Conservation (phyloP, 257 asterid species). For the Fraxinus excelsior region DNA sequence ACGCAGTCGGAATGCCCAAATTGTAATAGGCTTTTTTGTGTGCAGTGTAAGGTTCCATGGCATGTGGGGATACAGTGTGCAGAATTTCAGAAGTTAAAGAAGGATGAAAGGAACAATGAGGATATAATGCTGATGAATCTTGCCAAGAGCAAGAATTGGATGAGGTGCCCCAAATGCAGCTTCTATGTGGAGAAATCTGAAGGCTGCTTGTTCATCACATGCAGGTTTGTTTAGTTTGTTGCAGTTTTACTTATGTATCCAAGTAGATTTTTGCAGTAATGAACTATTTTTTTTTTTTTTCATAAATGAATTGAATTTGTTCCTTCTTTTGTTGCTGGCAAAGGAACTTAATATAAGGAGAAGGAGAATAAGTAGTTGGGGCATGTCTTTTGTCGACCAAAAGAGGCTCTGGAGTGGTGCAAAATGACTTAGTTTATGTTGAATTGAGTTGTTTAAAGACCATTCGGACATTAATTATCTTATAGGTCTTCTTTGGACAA, state of each 20-base stretch:
- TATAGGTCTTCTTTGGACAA: background rate
- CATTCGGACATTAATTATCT: background rate
- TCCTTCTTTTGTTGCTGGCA: background rate
- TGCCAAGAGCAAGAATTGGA: conserved; percentile 42
- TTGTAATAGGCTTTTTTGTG: conserved; percentile 64
- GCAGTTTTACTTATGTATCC: background rate
- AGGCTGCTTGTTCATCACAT: conserved; percentile 64
- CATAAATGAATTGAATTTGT: background rate
- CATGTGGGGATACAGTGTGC: conserved; percentile 46
- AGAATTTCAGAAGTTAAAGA: conserved; percentile 45
- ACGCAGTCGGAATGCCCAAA: conserved; percentile 51
- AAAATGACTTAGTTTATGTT: background rate
- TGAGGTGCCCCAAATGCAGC: conserved; percentile 61
- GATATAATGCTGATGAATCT: conserved; percentile 51
- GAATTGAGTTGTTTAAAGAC: background rate
- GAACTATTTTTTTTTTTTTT: background rate
- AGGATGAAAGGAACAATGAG: conserved; percentile 48
- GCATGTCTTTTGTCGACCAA: background rate
- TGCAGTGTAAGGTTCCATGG: conserved; percentile 60
- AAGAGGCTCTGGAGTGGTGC: background rate
- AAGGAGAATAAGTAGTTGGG: background rate
- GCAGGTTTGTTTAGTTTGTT: conserved; percentile 53
- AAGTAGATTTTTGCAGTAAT: background rate
- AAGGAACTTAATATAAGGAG: background rate
- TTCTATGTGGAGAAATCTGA: conserved; percentile 51